Base-by-base conservation (phyloP, 257 asterid genomes). In the Capsicum pubescens region DNA sequence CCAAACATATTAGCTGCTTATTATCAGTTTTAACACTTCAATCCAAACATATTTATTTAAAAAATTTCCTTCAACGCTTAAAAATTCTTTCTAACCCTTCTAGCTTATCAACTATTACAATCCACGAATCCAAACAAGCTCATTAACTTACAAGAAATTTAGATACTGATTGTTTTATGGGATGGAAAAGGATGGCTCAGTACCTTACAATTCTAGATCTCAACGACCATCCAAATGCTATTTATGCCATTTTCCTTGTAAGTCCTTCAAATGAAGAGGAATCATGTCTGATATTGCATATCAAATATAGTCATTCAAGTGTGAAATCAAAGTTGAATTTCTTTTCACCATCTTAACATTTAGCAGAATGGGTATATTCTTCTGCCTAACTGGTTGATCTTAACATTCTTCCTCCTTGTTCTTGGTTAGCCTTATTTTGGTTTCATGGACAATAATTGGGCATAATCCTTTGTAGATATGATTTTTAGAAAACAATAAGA, bases 401-500 rank as follows among this genome's bases (percentile, higher is more conserved):
- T 52, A 64, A 54, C 54, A 77, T 77, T 54, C 81, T 57, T 77
- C 63, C 50, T 26, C 81, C 64, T 76, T 76, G 64, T 26, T 50
- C 81, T 77, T 77, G 32, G 54, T 39, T 77, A 54, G 81, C 81
- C 64, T 54, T 77, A 77, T 77, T 71, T 77, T 54, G 32, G 81
- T 77, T 14, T 77, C 64, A 54, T n/a, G 48, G 9, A 26, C 64
- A 48, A 44, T 50, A 50, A 19, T 77, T 35, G 42, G 81, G 39
- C 63, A 21, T 26, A 13, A 32, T 54, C 66, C 12, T 77, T 77
- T 54, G 21, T 77, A 32, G 63, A 77, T 32, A 77, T 77, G 60
- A 8, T 74, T 74, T 74, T 21, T 50, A 46, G 21, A 74, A 71
- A 61, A 50, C 46, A 61, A 74, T 19, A 6, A 1, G 2, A 1